A percentile compares a stretch with the other conserved stretches of the same genome.
Evolutionary conservation across 352 stramenopile species (phyloP).

Genomic region (Phytophthora fragariae): DNA sequence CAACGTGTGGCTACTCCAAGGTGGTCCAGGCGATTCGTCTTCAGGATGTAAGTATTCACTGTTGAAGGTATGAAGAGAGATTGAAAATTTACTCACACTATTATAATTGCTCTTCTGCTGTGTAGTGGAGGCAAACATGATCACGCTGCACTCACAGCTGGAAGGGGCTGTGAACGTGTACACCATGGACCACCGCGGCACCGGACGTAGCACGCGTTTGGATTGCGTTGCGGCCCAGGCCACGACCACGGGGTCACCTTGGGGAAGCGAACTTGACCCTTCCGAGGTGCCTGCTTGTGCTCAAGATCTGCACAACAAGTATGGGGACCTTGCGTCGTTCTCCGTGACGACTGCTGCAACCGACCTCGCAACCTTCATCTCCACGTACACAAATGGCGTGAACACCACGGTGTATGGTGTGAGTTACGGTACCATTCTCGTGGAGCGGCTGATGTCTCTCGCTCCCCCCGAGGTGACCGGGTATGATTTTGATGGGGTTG

Average conservation of each 20-base stretch:
- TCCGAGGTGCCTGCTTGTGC: constrained; percentile 42
- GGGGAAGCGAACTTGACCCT: constrained; percentile 20
- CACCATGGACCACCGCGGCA: constrained; percentile 59
- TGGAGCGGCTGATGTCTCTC: constrained; percentile 60
- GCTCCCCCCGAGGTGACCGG: constrained; percentile 38
- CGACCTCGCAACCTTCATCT: constrained; percentile 38
- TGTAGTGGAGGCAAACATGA: constrained; percentile 55
- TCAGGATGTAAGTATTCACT: constrained; percentile 36
- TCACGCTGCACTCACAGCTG: constrained; percentile 32
- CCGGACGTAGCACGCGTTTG: constrained; percentile 41
- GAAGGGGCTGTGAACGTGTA: constrained; percentile 49
- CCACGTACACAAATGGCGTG: constrained; percentile 23
- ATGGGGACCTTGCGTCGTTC: constrained; percentile 41
- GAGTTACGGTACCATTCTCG: constrained; percentile 61
- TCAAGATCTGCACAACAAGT: constrained; percentile 40
- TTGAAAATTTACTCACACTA: too few relatives aligned
- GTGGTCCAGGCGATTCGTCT: constrained; percentile 42
- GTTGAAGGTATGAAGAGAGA: too few relatives aligned
- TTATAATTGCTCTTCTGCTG: background rate
- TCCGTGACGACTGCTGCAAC: constrained; percentile 48
- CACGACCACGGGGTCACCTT: constrained; percentile 35
- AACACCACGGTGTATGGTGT: constrained; percentile 56
- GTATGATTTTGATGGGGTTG: constrained; percentile 56
- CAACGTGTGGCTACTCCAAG: constrained; percentile 55
- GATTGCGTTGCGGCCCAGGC: constrained; percentile 42